Percentiles rank a stretch among this genome's conserved stretches.
Evolutionary conservation across 306 rosid genomes (phyloP).

Genomic region (Dicorynia guianensis): DNA sequence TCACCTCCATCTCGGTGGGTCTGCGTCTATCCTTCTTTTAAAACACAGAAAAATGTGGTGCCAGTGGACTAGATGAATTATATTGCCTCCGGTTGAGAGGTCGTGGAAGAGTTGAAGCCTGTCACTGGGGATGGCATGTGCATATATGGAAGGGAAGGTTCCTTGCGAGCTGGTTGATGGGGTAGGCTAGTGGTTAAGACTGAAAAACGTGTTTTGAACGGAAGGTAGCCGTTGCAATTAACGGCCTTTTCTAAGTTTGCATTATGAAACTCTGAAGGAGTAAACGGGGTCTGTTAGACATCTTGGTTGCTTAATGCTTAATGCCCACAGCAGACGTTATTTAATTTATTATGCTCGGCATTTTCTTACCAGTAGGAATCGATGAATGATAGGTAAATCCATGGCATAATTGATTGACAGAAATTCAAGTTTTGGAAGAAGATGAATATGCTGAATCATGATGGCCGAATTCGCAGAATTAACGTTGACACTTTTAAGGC

Average conservation of each 20-base stretch:
- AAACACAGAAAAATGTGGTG: neutral
- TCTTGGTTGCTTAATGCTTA: too few species aligned
- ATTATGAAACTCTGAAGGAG: neutral
- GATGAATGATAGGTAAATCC: too few species aligned
- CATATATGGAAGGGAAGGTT: conserved; percentile 17
- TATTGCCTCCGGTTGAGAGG: neutral
- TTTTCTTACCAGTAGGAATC: too few species aligned
- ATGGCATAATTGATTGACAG: too few species aligned
- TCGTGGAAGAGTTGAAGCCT: neutral
- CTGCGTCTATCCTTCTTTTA: neutral
- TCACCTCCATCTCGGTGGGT: neutral
- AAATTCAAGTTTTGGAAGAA: too few species aligned
- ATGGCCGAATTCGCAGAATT: too few species aligned
- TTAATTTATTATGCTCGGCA: too few species aligned
- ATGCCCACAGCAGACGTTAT: too few species aligned
- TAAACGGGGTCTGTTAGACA: too few species aligned
- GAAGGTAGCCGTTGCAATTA: conserved; percentile 20
- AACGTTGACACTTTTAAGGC: too few species aligned
- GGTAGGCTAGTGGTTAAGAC: conserved; percentile 36
- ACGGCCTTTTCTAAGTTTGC: neutral
- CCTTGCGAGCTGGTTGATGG: conserved; percentile 10
- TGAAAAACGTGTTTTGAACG: conserved; percentile 43
- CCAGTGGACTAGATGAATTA: neutral
- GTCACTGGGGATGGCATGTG: neutral
- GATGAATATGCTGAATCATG: too few species aligned